These are phyloP conservation scores for Pseudozyma hubeiensis DNA, from an alignment of 1,284 basidiomycete species.

Conservation along the genomic window DNA sequence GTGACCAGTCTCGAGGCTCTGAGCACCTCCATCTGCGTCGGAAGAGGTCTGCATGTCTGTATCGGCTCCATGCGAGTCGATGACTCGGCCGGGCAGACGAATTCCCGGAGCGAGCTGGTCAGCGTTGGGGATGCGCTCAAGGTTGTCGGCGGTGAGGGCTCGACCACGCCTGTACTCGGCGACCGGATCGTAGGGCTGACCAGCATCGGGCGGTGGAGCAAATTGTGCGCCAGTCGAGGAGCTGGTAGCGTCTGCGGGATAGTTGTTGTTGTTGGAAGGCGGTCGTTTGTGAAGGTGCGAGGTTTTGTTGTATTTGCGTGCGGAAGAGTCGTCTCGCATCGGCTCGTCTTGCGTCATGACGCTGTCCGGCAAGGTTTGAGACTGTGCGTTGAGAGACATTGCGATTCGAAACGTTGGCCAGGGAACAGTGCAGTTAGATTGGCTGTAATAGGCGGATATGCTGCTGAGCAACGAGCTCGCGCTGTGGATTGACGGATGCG, in stretches of 20 bases:
- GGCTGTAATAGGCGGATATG: too few relatives aligned
- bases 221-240: slow-evolving; percentile 17
- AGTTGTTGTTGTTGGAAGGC: slow-evolving; percentile 4
- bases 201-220: slow-evolving; percentile 15
- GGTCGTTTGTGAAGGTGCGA: slow-evolving; percentile 38
- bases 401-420: too few relatives aligned
- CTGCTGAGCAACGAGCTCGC: too few relatives aligned
- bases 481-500: too few relatives aligned
- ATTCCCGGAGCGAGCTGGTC: slow-evolving; percentile 67
- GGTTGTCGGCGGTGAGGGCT: slow-evolving; percentile 63
- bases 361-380: slow-evolving; percentile 19
- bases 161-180: slow-evolving; percentile 47
- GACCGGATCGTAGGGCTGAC: slow-evolving; percentile 38
- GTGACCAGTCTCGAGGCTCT: slow-evolving; percentile 46
- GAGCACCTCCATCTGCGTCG: slow-evolving; percentile 42
- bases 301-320: slow-evolving; percentile 54
- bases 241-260: slow-evolving; percentile 2
- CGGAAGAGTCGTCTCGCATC: slow-evolving; percentile 50
- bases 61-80: slow-evolving; percentile 28
- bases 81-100: slow-evolving; percentile 49
- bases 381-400: slow-evolving; percentile 14
- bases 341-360: slow-evolving; percentile 42
- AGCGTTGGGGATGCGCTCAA: slow-evolving; percentile 64
- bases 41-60: slow-evolving; percentile 51
- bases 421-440: too few relatives aligned